Evolutionary conservation across 2,329 filamentous ascomycete species (phyloP).

Genomic region (Fusarium euwallaceae): DNA sequence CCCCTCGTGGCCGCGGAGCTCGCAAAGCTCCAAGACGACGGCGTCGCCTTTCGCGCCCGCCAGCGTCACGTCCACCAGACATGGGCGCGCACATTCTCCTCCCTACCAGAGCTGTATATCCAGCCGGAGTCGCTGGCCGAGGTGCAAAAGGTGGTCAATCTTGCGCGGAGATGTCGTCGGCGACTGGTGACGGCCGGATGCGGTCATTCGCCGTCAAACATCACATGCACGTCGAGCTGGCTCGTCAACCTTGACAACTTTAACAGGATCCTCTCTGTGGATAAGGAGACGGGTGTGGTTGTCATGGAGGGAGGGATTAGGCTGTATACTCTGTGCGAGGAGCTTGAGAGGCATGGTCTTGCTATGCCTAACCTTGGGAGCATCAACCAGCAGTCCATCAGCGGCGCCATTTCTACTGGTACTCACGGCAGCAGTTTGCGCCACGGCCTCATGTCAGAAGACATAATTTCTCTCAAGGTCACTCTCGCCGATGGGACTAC

Average conservation of each 20-base stretch:
- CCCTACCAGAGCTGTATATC: slow-evolving; percentile 90
- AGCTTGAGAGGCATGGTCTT: slow-evolving; percentile 80
- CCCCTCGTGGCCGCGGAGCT: slow-evolving; percentile 54
- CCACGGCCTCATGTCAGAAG: slow-evolving; percentile 88
- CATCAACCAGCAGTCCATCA: slow-evolving; percentile 94
- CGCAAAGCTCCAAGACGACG: slow-evolving; percentile 47
- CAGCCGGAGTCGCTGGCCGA: slow-evolving; percentile 84
- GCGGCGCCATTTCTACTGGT: slow-evolving; percentile 90
- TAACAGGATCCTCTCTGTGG: slow-evolving; percentile 77
- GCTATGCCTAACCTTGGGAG: slow-evolving; percentile 94
- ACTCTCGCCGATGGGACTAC: slow-evolving; percentile 85
- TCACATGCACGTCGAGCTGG: slow-evolving; percentile 96
- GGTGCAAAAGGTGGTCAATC: slow-evolving; percentile 83
- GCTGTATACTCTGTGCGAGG: slow-evolving; percentile 78
- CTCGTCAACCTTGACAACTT: slow-evolving; percentile 92
- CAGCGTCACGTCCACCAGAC: slow-evolving; percentile 84
- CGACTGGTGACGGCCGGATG: slow-evolving; percentile 90
- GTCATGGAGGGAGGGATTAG: slow-evolving; percentile 91
- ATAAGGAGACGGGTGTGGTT: slow-evolving; percentile 74
- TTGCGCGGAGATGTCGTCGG: slow-evolving; percentile 84
- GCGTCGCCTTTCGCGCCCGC: slow-evolving; percentile 81
- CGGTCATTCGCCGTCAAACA: slow-evolving; percentile 89
- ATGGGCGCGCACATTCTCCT: slow-evolving; percentile 95
- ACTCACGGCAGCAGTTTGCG: slow-evolving; percentile 90
- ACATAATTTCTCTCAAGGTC: slow-evolving; percentile 80